Conservation (phyloP, 2,329 filamentous ascomycete genomes). For the Cladophialophora immunda region DNA sequence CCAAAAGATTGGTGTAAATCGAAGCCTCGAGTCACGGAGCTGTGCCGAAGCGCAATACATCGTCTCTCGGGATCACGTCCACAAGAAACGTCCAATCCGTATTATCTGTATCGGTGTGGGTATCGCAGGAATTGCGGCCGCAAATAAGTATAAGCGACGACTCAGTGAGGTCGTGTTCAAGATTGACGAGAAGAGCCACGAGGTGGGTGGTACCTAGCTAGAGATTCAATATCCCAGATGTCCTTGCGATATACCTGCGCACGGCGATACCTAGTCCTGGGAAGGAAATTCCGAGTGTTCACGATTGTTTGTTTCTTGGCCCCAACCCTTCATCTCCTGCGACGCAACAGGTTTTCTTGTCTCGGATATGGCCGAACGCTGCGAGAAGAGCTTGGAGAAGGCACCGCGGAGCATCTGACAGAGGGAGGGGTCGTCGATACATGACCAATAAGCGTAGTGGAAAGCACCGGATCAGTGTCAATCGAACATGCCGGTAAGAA, state of each 20-base stretch:
- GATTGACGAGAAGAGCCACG: slow-evolving; percentile 42
- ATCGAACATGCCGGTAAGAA: too few species aligned
- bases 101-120: slow-evolving; percentile 52
- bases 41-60: not conserved
- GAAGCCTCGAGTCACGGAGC: not conserved
- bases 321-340: not conserved
- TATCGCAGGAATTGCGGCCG: slow-evolving; percentile 50
- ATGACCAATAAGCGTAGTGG: not conserved
- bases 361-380: slow-evolving; percentile 3
- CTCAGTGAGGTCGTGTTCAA: slow-evolving; percentile 28
- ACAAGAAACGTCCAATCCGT: slow-evolving; percentile 14
- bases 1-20: not conserved
- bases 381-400: not conserved
- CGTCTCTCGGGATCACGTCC: slow-evolving; percentile 1
- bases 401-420: slow-evolving; percentile 9
- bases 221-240: slow-evolving; percentile 42
- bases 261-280: slow-evolving; percentile 75
- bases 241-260: slow-evolving; percentile 42
- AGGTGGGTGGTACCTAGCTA: slow-evolving; percentile 44
- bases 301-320: not conserved
- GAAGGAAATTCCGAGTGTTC: slow-evolving; percentile 73
- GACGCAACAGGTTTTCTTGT: not conserved
- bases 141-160: slow-evolving; percentile 41
- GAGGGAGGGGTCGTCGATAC: not conserved
- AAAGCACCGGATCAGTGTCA: too few species aligned